Evolutionary conservation across 176 grass and related monocot species (phyloP), one percentile per base, ranked within the genome.

Genomic region (Rhynchospora tenuis): DNA sequence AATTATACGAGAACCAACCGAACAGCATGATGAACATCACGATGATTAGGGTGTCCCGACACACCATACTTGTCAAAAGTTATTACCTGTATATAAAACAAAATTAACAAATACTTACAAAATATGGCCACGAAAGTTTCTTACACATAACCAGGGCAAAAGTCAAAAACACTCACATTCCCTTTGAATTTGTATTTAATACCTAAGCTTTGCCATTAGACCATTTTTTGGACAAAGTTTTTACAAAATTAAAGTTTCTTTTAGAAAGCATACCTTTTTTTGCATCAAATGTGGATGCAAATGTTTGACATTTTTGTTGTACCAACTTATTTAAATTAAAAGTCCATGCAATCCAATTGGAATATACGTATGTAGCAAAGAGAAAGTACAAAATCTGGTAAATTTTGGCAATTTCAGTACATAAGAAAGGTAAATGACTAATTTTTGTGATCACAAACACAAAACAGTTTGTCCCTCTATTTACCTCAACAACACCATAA

Each of bases 1-100:
- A 60, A 72, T 64, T 57, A 70, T 15, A 75, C 17, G 51, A 16
- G 28, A 64, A 69, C 62, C 17, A 60, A 86, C 43, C 52, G 60
- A 83, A 75, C 85, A 46, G 90, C 95, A 56, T 89, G 89, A 86
- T 98, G 89, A 82, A 98, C 87, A 88, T 92, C 89, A 57, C 82
- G 6, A 76, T 98, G 95, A 82, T 98, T 98, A 81, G 92, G 92
- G 81, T 98, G 92, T 20, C 89, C 86, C 27, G 95, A 98, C 54
- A 98, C 89, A 85, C 95, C 95, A 73, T n/a, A 87, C 1, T 75
- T 90, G 91, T 98, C 95, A 81, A 98, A 98, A 22, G 92, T 90
- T 44, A 94, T 77, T 24, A 98, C 84, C 95, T 98, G 74, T 84
- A 74, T 68, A 61, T 33, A 9, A 54, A 86, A 69, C 23, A 74